A percentile compares a stretch with the other conserved stretches of the same genome.
These are phyloP conservation scores for Aspergillus tanneri DNA, from an alignment of 2,329 filamentous ascomycete genomes.

Conservation along the genomic window DNA sequence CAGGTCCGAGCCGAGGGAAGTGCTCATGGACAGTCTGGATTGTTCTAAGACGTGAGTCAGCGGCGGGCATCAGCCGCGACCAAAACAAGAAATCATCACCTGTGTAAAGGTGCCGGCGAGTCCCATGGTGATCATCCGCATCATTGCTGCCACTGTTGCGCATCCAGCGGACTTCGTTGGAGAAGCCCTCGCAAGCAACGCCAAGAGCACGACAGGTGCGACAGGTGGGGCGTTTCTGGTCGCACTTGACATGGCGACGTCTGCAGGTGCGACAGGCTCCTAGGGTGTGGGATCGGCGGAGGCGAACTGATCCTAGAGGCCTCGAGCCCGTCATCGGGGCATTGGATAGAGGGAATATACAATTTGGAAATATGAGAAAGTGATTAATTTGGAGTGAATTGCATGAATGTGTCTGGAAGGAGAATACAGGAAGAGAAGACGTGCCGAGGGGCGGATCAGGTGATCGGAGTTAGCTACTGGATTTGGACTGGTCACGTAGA, in stretches of 20 bases:
- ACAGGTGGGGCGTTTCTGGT: conserved; percentile 35
- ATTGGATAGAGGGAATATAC: not conserved
- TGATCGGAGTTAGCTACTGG: no score
- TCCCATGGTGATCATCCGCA: conserved; percentile 18
- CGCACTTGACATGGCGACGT: conserved; percentile 39
- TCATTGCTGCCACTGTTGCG: conserved; percentile 13
- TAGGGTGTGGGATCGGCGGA: conserved; percentile 31
- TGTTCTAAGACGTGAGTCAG: conserved; percentile 21
- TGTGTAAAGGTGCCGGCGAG: conserved; percentile 33
- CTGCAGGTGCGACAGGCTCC: conserved; percentile 38
- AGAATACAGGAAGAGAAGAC: no score
- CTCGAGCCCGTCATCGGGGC: conserved; percentile 4
- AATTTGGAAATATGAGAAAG: no score
- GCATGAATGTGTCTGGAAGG: no score
- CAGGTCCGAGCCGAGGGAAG: conserved; percentile 25
- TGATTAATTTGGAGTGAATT: no score
- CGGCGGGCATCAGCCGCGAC: no score
- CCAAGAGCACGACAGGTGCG: conserved; percentile 30
- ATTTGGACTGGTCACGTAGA: no score
- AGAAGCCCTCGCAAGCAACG: conserved; percentile 32
- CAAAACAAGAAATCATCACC: conserved; percentile 17
- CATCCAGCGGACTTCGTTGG: conserved; percentile 33
- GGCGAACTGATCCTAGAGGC: conserved; percentile 4
- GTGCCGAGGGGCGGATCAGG: no score
- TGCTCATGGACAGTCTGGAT: conserved; percentile 34